Conservation (phyloP, 495 filamentous ascomycete genomes). For the Neurospora sublineolata region DNA sequence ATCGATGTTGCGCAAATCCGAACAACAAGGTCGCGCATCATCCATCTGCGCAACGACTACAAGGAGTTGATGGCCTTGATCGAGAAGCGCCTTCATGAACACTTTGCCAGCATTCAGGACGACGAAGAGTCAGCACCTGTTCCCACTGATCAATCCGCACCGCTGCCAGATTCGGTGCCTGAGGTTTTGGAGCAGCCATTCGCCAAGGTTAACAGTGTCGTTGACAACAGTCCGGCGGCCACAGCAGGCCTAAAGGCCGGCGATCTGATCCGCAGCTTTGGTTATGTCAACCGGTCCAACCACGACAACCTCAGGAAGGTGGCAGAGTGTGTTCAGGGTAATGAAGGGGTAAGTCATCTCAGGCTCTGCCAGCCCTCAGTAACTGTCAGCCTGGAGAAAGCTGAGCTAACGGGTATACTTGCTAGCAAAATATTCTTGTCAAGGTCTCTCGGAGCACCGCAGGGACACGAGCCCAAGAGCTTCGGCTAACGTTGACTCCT, state of each 20-base stretch:
- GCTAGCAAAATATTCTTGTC: slow-evolving; percentile 56
- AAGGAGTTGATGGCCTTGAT: slow-evolving; percentile 75
- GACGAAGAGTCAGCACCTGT: slow-evolving; percentile 13
- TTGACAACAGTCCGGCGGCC: slow-evolving; percentile 66
- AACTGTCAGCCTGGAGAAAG: not conserved
- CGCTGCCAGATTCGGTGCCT: slow-evolving; percentile 24
- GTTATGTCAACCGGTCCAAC: slow-evolving; percentile 66
- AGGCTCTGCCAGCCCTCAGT: not conserved
- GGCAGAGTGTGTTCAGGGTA: slow-evolving; percentile 70
- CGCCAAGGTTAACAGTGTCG: slow-evolving; percentile 81
- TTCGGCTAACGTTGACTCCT: slow-evolving; percentile 61
- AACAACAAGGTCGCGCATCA: slow-evolving; percentile 80
- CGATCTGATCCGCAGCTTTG: slow-evolving; percentile 79
- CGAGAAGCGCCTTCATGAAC: slow-evolving; percentile 72
- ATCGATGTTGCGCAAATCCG: slow-evolving; percentile 94
- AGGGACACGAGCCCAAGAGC: slow-evolving; percentile 36
- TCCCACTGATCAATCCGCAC: not conserved
- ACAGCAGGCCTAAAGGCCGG: slow-evolving; percentile 71
- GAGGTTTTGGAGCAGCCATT: slow-evolving; percentile 57
- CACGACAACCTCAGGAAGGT: slow-evolving; percentile 78
- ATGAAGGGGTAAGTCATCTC: slow-evolving; percentile 66
- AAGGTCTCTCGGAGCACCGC: slow-evolving; percentile 48
- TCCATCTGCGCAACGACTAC: slow-evolving; percentile 83
- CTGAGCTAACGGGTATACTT: slow-evolving; percentile 6
- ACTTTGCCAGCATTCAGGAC: slow-evolving; percentile 47